Base-by-base conservation (phyloP, 2,329 filamentous ascomycete species). In the Aspergillus fischeri region DNA sequence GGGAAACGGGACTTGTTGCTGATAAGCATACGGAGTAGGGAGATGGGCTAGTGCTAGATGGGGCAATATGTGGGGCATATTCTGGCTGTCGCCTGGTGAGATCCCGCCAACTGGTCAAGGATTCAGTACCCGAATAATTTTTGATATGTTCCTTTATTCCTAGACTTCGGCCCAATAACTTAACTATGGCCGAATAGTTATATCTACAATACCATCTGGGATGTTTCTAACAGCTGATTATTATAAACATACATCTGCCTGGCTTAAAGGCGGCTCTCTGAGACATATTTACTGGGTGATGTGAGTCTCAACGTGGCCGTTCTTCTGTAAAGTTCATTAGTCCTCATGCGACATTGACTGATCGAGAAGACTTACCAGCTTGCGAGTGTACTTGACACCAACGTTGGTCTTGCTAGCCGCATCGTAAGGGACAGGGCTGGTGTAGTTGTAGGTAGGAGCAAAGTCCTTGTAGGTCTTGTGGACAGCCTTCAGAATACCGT, bases 401-500 rank as follows among this genome's bases (percentile, higher is more conserved):
- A 65, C 51, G 20, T 60, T 62, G 53, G 58, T 65, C 6, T 58
- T 55, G n/a, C 52, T 61, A 32, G 32, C 49, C 17, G 62, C 57
- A 41, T 70, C 67, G 35, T 66, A 66, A 2, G 68, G 67, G 35
- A 70, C 57, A 28, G 72, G 73, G 50, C 61, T 69, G 48, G 66
- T 68, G 63, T 75, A 73, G 61, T 73, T 70, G 59, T 70, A 69
- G 17, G 67, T 70, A 2, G 73, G 56, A 3, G 55, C 54, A 10
- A 64, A 42, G 7, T 61, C 45, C 28, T 63, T 63, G 49, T 64
- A 74, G 47, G 68, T 72, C 52, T 69, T 55, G 63, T 70, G 66
- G 55, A 75, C 71, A 20, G 60, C 38, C 7, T 67, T 60, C 35
- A 73, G 56, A 29, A 74, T 70, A 45, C 70, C 71, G 28, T 74